These are phyloP conservation scores for Annulohypoxylon nitens DNA, from an alignment of 495 filamentous ascomycete species.

Conservation along the genomic window DNA sequence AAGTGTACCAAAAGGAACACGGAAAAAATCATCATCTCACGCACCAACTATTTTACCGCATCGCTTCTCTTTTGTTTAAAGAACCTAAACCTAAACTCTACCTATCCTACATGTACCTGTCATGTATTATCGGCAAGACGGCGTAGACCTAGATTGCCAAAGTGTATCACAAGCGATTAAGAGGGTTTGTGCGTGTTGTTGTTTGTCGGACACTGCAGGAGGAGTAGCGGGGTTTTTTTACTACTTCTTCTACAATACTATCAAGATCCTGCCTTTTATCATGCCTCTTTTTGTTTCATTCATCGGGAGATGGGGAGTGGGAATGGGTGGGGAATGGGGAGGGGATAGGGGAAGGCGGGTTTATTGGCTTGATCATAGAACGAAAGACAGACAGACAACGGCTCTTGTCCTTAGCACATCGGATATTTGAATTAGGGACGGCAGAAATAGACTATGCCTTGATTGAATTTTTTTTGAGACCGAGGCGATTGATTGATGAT, in stretches of 20 bases:
- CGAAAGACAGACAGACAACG: neutral
- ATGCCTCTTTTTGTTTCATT: too few relatives aligned
- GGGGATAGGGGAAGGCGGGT: neutral
- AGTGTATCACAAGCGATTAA: conserved; percentile 43
- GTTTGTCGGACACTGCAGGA: neutral
- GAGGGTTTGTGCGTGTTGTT: conserved; percentile 16
- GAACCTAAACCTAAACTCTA: neutral
- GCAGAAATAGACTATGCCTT: conserved; percentile 36
- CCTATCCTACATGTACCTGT: neutral
- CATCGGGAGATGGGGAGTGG: neutral
- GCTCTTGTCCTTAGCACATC: conserved; percentile 18
- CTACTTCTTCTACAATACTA: neutral
- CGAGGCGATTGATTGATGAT: neutral
- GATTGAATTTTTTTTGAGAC: neutral
- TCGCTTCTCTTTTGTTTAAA: conserved; percentile 49
- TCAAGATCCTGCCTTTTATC: neutral
- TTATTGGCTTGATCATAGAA: conserved; percentile 1
- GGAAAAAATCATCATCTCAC: neutral
- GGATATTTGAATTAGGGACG: conserved; percentile 22
- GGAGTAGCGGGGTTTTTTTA: conserved; percentile 17
- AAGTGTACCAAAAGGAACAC: conserved; percentile 27
- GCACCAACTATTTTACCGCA: conserved; percentile 5
- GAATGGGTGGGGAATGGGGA: neutral
- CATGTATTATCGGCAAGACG: conserved; percentile 31
- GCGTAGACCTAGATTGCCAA: conserved; percentile 7